Conservation (phyloP, 768 basidiomycete genomes). For the Termitomyces sp. region DNA sequence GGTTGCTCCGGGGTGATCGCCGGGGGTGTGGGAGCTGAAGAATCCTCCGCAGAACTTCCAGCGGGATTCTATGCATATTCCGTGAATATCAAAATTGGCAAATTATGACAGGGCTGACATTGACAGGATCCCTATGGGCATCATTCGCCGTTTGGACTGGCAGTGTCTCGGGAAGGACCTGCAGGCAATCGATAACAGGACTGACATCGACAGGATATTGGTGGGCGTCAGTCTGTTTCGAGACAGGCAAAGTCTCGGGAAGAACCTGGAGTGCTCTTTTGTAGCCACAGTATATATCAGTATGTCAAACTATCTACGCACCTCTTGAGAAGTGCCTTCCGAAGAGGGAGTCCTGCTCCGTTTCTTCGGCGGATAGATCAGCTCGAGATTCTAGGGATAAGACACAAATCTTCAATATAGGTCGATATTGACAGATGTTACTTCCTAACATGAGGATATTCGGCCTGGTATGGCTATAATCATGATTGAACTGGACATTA, state of each 20-base stretch:
- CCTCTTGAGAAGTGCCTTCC: constrained; percentile 22
- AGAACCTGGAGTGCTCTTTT: not conserved
- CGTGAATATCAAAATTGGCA: not conserved
- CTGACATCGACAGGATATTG: not conserved
- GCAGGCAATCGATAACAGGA: not conserved
- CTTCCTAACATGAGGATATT: constrained; percentile 39
- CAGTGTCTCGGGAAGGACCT: not conserved
- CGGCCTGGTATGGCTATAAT: constrained; percentile 22
- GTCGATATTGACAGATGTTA: not conserved
- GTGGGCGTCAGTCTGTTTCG: not conserved
- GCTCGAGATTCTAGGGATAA: constrained; percentile 36
- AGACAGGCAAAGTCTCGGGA: not conserved
- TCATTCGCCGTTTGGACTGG: not conserved
- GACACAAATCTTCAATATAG: not conserved
- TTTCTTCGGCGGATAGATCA: constrained; percentile 38
- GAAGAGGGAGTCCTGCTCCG: constrained; percentile 39
- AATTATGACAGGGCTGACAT: not conserved
- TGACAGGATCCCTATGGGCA: not conserved
- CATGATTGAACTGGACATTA: constrained; percentile 3
- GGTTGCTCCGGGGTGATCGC: constrained; percentile 8
- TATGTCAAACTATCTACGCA: constrained; percentile 4
- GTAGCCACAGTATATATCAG: not conserved
- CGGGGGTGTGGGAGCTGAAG: constrained; percentile 2
- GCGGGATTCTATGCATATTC: not conserved
- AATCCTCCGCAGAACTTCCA: not conserved